phyloP scores from a whole-genome alignment of 108 stramenopile genomes.

The Stephanodiscus minutulus region DNA sequence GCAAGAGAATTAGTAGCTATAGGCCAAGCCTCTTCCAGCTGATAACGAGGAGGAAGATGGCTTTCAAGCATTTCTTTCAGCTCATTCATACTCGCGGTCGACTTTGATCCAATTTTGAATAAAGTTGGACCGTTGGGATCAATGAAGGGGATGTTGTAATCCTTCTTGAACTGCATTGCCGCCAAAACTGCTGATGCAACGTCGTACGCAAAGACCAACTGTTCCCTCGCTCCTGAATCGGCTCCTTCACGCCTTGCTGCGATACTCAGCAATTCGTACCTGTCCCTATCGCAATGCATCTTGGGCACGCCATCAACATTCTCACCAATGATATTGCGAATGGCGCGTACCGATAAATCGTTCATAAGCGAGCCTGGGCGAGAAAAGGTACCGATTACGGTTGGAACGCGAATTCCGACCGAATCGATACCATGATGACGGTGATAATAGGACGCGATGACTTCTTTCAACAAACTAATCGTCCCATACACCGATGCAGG shows the following conservation, averaged over 20 bases:
- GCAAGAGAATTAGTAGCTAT: not conserved
- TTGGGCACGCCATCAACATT: slow-evolving; percentile 28
- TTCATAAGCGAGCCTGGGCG: slow-evolving; percentile 46
- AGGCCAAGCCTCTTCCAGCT: slow-evolving; percentile 16
- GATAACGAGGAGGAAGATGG: slow-evolving; percentile 30
- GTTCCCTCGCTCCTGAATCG: slow-evolving; percentile 24
- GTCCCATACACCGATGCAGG: slow-evolving; percentile 45
- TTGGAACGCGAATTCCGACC: slow-evolving; percentile 40
- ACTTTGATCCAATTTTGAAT: slow-evolving; percentile 41
- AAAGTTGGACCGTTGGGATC: slow-evolving; percentile 36
- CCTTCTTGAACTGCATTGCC: slow-evolving; percentile 39
- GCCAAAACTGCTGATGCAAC: slow-evolving; percentile 41
- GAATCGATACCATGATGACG: slow-evolving; percentile 46
- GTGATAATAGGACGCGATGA: slow-evolving; percentile 50
- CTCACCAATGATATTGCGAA: slow-evolving; percentile 33
- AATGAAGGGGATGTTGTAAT: not conserved
- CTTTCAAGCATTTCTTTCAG: slow-evolving; percentile 34
- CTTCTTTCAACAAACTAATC: slow-evolving; percentile 41
- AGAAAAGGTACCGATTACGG: slow-evolving; percentile 37
- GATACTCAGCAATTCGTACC: slow-evolving; percentile 31
- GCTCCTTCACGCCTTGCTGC: slow-evolving; percentile 36
- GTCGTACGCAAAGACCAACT: slow-evolving; percentile 37
- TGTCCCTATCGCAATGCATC: slow-evolving; percentile 35
- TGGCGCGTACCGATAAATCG: slow-evolving; percentile 43
- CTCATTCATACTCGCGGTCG: slow-evolving; percentile 46